A percentile compares a stretch with the other conserved stretches of the same genome.
Conservation (phyloP, 2,329 filamentous ascomycete species). For the Zymoseptoria tritici region DNA sequence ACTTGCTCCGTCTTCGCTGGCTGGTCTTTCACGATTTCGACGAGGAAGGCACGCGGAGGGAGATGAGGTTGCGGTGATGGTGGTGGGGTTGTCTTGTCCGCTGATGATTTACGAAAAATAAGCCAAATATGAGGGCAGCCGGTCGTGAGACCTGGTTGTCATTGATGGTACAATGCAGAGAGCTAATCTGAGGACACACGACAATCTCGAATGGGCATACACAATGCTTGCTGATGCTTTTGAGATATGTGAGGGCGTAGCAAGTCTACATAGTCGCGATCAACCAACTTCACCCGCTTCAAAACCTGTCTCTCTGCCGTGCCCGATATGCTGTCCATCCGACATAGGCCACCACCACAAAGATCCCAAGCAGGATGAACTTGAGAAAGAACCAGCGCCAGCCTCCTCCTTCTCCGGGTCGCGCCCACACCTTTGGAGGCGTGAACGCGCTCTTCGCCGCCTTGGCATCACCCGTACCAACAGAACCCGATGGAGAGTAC, state of each 20-base stretch:
- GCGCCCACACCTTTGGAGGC: neutral
- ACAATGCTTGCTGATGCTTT: slow-evolving; percentile 3
- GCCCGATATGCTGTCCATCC: slow-evolving; percentile 79
- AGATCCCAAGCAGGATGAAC: slow-evolving; percentile 65
- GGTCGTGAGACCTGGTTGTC: slow-evolving; percentile 21
- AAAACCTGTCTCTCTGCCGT: slow-evolving; percentile 42
- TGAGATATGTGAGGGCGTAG: neutral
- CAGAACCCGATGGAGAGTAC: slow-evolving; percentile 54
- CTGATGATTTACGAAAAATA: slow-evolving; percentile 23
- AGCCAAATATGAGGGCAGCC: slow-evolving; percentile 30
- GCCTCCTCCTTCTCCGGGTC: slow-evolving; percentile 39
- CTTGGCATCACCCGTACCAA: slow-evolving; percentile 46
- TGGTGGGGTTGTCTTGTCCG: slow-evolving; percentile 16
- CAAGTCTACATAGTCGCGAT: slow-evolving; percentile 4
- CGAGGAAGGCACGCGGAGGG: slow-evolving; percentile 14
- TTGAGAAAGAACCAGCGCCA: slow-evolving; percentile 75
- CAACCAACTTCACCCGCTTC: slow-evolving; percentile 6
- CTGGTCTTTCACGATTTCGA: slow-evolving; percentile 3
- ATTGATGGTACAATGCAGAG: slow-evolving; percentile 24
- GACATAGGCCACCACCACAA: slow-evolving; percentile 67
- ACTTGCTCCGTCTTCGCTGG: slow-evolving; percentile 26
- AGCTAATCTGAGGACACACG: slow-evolving; percentile 28
- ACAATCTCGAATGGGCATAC: neutral
- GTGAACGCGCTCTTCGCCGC: neutral
- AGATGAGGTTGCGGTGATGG: slow-evolving; percentile 5